A percentile compares a stretch with the other conserved stretches of the same genome.
phyloP scores from a whole-genome alignment of 257 asterid species.

The Solanum medicagineum region DNA sequence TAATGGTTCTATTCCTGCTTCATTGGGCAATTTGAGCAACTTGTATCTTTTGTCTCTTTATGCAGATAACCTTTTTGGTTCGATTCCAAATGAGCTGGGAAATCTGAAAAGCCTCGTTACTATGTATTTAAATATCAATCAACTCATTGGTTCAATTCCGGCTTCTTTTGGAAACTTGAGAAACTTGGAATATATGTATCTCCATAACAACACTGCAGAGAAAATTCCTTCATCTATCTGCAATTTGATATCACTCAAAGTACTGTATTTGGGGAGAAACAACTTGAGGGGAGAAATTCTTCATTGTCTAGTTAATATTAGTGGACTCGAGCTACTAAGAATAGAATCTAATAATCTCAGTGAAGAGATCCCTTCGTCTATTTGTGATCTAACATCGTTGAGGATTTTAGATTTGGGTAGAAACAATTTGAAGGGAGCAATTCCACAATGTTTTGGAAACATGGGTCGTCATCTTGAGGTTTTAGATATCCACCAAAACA shows the following conservation, averaged over 20 bases:
- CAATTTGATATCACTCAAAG: neutral
- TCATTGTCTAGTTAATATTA: neutral
- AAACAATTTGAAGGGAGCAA: neutral
- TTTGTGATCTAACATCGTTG: too few relatives aligned
- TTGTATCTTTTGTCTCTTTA: neutral
- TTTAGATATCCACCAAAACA: neutral
- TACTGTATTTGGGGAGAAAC: neutral
- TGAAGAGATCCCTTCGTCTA: neutral
- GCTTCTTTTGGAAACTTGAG: neutral
- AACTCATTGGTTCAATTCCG: neutral
- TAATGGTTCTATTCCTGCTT: neutral
- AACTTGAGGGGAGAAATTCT: neutral
- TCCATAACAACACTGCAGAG: neutral
- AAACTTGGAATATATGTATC: neutral
- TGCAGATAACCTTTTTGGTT: neutral
- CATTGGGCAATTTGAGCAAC: neutral
- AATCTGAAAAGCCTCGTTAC: neutral
- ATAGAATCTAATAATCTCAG: neutral
- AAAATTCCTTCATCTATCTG: neutral
- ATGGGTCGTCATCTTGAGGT: neutral
- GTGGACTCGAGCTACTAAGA: neutral
- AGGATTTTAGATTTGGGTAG: neutral
- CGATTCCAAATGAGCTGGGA: neutral
- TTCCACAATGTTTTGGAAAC: neutral
- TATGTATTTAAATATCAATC: neutral